phyloP scores from a whole-genome alignment of 139 green algal species.

The Zygnema cylindricum region DNA sequence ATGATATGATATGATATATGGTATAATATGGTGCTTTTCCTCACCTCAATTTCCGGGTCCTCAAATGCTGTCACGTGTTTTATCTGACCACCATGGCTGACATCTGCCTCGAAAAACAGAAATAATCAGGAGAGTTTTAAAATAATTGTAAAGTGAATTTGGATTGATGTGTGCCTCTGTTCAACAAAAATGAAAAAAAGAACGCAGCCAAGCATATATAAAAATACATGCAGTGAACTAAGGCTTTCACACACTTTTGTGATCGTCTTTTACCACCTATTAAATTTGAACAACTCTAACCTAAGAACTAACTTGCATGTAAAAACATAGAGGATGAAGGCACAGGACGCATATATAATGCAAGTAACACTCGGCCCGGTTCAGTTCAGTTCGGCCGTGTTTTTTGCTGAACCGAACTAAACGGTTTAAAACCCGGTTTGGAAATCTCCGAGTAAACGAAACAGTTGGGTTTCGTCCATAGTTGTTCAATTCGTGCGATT shows the following conservation, averaged over 20 bases:
- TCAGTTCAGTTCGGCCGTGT: not conserved
- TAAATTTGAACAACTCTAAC: too few relatives aligned
- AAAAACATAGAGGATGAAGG: not conserved
- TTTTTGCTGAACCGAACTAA: too few relatives aligned
- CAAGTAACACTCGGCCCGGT: not conserved
- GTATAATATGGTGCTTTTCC: too few relatives aligned
- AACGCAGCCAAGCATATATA: not conserved
- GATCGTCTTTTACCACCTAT: not conserved
- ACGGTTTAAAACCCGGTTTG: too few relatives aligned
- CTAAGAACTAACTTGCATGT: not conserved
- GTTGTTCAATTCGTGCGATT: too few relatives aligned
- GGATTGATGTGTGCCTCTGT: not conserved
- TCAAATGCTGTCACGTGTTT: not conserved
- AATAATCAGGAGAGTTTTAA: not conserved
- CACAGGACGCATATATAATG: not conserved
- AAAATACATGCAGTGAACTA: not conserved
- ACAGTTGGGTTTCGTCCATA: too few relatives aligned
- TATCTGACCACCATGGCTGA: not conserved
- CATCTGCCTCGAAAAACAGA: not conserved
- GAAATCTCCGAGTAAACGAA: not conserved
- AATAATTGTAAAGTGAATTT: not conserved
- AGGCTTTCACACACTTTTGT: not conserved
- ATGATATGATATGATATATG: too few relatives aligned
- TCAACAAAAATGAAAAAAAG: not conserved
- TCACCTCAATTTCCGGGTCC: not conserved